Evolutionary conservation across 805 yeast genomes (phyloP).

Genomic region (Blastobotrys mokoenaii): DNA sequence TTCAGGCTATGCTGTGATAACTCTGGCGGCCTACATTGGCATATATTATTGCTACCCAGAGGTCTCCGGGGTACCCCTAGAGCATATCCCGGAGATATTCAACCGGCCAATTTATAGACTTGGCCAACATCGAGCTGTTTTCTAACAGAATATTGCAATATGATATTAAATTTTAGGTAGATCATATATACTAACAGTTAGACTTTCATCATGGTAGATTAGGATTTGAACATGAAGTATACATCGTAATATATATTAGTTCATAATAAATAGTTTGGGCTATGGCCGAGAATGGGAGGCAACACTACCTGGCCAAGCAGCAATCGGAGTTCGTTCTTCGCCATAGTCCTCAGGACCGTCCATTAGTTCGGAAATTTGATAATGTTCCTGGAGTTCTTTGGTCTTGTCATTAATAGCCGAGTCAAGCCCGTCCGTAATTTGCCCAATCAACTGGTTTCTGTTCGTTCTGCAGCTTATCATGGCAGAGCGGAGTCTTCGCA

Average conservation of each 20-base stretch:
- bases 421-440: conserved; percentile 7
- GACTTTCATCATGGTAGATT: no score
- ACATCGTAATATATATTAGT: neutral
- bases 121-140: neutral
- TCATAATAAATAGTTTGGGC: neutral
- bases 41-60: conserved; percentile 87
- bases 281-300: conserved; percentile 7
- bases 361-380: conserved; percentile 1
- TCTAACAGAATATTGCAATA: no score
- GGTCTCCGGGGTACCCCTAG: conserved; percentile 80
- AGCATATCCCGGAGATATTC: conserved; percentile 77
- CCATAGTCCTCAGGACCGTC: conserved; percentile 1
- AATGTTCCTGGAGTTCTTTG: conserved; percentile 1
- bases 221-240: no score
- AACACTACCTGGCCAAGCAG: conserved; percentile 17
- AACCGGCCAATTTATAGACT: conserved; percentile 21
- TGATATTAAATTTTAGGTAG: no score
- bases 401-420: conserved; percentile 8
- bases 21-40: conserved; percentile 61
- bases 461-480: conserved; percentile 4
- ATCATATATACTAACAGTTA: no score
- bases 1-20: conserved; percentile 76
- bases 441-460: conserved; percentile 4
- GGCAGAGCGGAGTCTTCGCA: conserved; percentile 8
- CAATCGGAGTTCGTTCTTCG: conserved; percentile 2